These are phyloP conservation scores for Cinnamomum micranthum DNA, from an alignment of 164 flowering plant species.

Conservation along the genomic window DNA sequence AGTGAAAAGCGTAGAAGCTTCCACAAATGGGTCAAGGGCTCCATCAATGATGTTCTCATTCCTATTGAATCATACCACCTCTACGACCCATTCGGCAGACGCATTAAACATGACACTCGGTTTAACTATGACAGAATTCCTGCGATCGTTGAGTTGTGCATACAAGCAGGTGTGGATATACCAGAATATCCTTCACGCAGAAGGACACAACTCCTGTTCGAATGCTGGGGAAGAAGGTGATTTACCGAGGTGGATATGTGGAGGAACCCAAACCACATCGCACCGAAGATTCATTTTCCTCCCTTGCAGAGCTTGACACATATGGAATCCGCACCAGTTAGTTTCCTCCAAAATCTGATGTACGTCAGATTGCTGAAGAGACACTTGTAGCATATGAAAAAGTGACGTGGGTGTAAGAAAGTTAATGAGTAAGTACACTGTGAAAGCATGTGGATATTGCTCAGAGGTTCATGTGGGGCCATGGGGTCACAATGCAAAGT, in stretches of 20 bases:
- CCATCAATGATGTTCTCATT: slow-evolving; percentile 69
- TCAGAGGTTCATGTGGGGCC: slow-evolving; percentile 97
- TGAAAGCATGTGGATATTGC: slow-evolving; percentile 96
- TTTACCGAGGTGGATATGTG: slow-evolving; percentile 69
- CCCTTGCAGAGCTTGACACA: slow-evolving; percentile 57
- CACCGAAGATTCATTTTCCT: slow-evolving; percentile 26
- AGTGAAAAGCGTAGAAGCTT: slow-evolving; percentile 45
- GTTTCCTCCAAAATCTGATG: slow-evolving; percentile 44
- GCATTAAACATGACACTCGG: slow-evolving; percentile 77
- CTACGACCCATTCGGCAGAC: slow-evolving; percentile 87
- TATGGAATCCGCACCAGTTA: slow-evolving; percentile 31
- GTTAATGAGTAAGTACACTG: slow-evolving; percentile 75
- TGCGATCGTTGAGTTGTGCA: slow-evolving; percentile 91
- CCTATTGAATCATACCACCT: slow-evolving; percentile 92
- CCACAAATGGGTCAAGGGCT: slow-evolving; percentile 87
- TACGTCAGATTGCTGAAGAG: slow-evolving; percentile 54
- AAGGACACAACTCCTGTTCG: slow-evolving; percentile 69
- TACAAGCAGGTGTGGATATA: slow-evolving; percentile 91
- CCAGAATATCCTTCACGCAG: slow-evolving; percentile 85
- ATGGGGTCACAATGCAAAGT: slow-evolving; percentile 90
- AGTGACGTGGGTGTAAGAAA: slow-evolving; percentile 49
- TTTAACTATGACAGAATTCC: slow-evolving; percentile 88
- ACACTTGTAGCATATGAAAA: slow-evolving; percentile 69
- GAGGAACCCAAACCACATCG: slow-evolving; percentile 50
- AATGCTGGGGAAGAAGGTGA: slow-evolving; percentile 77